Evolutionary conservation across 257 asterid species (phyloP), one percentile per base, ranked within the genome.

Genomic region (Scutellaria baicalensis): DNA sequence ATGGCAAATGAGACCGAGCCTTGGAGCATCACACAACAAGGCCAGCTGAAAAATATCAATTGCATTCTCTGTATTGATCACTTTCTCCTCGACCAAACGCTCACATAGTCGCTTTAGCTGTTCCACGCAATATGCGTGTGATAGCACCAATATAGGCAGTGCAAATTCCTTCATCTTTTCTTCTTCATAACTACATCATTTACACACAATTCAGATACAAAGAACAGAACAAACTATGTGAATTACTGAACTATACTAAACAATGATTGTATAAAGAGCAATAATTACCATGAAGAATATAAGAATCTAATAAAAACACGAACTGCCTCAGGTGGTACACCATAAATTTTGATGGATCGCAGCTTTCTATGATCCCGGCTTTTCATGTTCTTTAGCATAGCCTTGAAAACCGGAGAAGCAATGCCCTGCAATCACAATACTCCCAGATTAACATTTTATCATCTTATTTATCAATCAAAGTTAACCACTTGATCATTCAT

Each of bases 311-410:
- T 65, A 76, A 93, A 87, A 49, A 82, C 77, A 43, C 83, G 86
- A 65, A 89, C 96, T 35, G 96, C 97, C 77, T 83, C 99, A 0
- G 92, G 63, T 23, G 94, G 96, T 78, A 85, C 95, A 45, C 99
- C 99, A 6, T 63, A 74, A 42, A 93, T 86, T 5, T 81, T 38
- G 79, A 93, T 81, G 43, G 88, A 77, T 50, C 72, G 78, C 12
- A 23, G 81, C 38, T 63, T 72, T 20, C 73, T 49, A 9, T 65
- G 82, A 11, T 73, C 81, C 14, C 17, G 64, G 42, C 79, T 66
- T 70, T 75, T 87, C 51, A 62, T 56, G 68, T 77, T 75, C 63
- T 68, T 78, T 17, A 93, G 55, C 70, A 91, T 84, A 44, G 78
- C 81, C 84, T 82, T 91, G 47, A 91, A 75, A 11, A 91, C 95